Base-by-base conservation (phyloP, 1,284 basidiomycete species). In the Pterula multifida region DNA sequence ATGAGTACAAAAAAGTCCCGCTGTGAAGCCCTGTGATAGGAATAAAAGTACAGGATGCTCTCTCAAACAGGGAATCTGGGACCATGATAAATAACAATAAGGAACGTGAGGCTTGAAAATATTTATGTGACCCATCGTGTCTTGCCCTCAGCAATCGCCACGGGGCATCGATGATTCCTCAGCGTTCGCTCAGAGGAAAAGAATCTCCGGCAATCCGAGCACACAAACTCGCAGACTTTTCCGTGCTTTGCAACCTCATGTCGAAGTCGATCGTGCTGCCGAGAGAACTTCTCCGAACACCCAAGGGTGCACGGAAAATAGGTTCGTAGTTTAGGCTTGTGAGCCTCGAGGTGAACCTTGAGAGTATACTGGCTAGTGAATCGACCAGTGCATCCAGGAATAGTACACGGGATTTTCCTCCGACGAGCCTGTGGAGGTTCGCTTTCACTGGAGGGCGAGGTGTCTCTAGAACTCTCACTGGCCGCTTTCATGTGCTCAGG, bases 231-330 rank as follows among this genome's bases (percentile, higher is more conserved):
- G 17, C 49, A 50, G 24, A 50, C 42, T 36, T 45, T 32, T 12
- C 51, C 51, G 46, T 52, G 51, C 22, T 52, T 49, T 6, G 36
- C 25, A 6, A 52, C 51, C 26, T 52, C 51, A 28, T 52, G 51
- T 45, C 51, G 32, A 26, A 52, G 47, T 28, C 51, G 25, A 47
- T 52, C 51, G 22, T 52, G 51, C 32, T 49, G 48, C 3, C 51
- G 48, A 17, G 48, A 50, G 26, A 52, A 52, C 25, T 36, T 32
- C 35, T 52, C 51, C 11, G 23, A 19, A 26, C 51, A 52, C 9
- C 51, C 51, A 21, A 46, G 15, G 21, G 51, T 52, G 36, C 51
- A 52, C 13, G 39, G 49, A 26, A 52, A 52, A 35, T 24, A 47
- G 4, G 45, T 24, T 25, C 45, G 45, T 9, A 28, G 22, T 47